Base-by-base conservation (phyloP, 345 rosid species). In the Hevea brasiliensis region DNA sequence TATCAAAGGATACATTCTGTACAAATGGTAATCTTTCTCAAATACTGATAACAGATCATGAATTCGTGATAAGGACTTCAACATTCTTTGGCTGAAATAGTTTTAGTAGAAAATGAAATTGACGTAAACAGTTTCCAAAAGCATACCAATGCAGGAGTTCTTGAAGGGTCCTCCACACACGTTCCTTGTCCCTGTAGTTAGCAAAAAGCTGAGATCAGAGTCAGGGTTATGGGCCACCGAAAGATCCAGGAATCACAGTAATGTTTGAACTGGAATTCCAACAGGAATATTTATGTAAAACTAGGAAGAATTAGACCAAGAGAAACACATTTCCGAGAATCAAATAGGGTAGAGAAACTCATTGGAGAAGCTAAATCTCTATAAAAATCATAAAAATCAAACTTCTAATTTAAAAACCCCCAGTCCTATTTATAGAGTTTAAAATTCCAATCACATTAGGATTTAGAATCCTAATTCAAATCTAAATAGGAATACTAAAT, bases 131-230 rank as follows among this genome's bases (percentile, higher is more conserved):
- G 41, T 56, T 42, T 50, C 41, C 53, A 61, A 21, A 64, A 65
- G 45, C 88, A 80, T 90, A 94, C 95, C 91, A 94, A 75, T 78
- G 76, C 95, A 9, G 94, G 97, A 65, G 81, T 72, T 75, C 81
- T 89, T 42, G 98, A 89, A 72, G 90, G 89, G 81, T 90, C 90
- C 72, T 55, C 70, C 37, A 4, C 23, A 81, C 82, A 82, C 68
- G 61, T 81, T 71, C 89, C 84, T 21, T 67, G 84, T 10, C 77
- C 81, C 98, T 92, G 86, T 64, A 47, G 37, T 78, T 23, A 70
- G 71, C 20, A 74, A 60, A 42, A 40, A 42, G 71, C 53, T 68
- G 65, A 72, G 71, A 42, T 57, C 50, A 58, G 71, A 21, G 11
- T 26, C 44, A 61, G 64, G n/a, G n/a, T 55, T 56, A 29, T 11